Percentiles rank a stretch among this genome's conserved stretches.
Conservation (phyloP, 345 rosid species). For the Mallotus nudiflorus region DNA sequence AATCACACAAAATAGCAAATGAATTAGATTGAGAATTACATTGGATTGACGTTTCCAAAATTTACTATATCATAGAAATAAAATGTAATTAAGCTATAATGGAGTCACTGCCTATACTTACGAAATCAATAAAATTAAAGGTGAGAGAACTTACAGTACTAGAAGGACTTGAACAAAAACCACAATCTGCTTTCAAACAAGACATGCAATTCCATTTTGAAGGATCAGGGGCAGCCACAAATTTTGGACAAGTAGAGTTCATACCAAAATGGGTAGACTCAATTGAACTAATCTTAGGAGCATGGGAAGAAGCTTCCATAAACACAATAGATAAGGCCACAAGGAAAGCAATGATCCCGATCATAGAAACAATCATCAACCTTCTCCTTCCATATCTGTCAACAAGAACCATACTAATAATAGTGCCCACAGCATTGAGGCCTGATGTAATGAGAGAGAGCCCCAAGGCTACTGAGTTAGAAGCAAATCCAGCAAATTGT, state of each 20-base stretch:
- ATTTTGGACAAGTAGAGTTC: constrained; percentile 65
- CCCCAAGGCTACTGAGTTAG: constrained; percentile 74
- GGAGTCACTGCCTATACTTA: too few species aligned
- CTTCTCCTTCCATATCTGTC: constrained; percentile 81
- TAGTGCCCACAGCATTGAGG: constrained; percentile 71
- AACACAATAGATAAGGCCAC: constrained; percentile 55
- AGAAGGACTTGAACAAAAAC: constrained; percentile 49
- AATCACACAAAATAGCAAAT: neutral
- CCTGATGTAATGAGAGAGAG: constrained; percentile 84
- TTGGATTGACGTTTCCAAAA: too few species aligned
- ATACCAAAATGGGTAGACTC: constrained; percentile 50
- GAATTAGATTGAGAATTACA: constrained; percentile 1
- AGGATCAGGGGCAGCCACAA: constrained; percentile 23
- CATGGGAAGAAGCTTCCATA: constrained; percentile 53
- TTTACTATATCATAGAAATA: neutral
- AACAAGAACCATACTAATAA: constrained; percentile 75
- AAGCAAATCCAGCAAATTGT: constrained; percentile 90
- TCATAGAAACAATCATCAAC: constrained; percentile 77
- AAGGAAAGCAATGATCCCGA: constrained; percentile 66
- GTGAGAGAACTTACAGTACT: constrained; percentile 31
- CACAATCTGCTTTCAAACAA: constrained; percentile 64
- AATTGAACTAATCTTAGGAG: constrained; percentile 41
- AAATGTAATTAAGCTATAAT: neutral
- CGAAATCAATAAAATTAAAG: neutral
- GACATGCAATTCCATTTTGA: constrained; percentile 71